phyloP scores from a whole-genome alignment of 139 green algal species.

The Chlorella sp. region DNA sequence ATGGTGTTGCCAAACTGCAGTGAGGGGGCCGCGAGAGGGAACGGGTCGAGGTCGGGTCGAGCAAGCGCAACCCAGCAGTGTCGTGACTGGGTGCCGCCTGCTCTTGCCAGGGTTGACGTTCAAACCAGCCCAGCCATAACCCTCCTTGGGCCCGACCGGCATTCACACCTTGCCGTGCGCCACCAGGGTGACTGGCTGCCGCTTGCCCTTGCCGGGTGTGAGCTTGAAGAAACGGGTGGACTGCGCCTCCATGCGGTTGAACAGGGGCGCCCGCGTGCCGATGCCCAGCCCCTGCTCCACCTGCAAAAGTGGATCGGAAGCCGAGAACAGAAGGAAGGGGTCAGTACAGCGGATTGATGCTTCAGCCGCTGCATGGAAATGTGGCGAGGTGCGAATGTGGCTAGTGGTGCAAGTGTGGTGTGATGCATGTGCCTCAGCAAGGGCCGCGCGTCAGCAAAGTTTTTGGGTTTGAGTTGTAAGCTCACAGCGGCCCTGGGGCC shows the following conservation, averaged over 20 bases:
- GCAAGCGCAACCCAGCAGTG: no score
- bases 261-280: slow-evolving; percentile 67
- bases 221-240: slow-evolving; percentile 81
- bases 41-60: no score
- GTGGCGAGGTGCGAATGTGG: no score
- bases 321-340: neutral
- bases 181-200: slow-evolving; percentile 77
- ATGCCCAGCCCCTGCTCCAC: slow-evolving; percentile 87
- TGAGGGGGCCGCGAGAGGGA: no score
- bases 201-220: slow-evolving; percentile 22
- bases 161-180: slow-evolving; percentile 63
- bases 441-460: slow-evolving; percentile 45
- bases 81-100: no score
- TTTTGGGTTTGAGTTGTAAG: slow-evolving; percentile 43
- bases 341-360: neutral
- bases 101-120: no score
- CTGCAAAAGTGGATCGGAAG: slow-evolving; percentile 42
- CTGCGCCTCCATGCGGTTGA: slow-evolving; percentile 71
- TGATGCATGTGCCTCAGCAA: neutral
- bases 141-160: no score
- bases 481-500: slow-evolving; percentile 31
- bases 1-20: slow-evolving; percentile 63
- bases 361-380: no score
- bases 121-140: no score
- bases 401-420: neutral